Evolutionary conservation across 2,329 filamentous ascomycete genomes (phyloP).

Genomic region (Xylariaceae sp.): DNA sequence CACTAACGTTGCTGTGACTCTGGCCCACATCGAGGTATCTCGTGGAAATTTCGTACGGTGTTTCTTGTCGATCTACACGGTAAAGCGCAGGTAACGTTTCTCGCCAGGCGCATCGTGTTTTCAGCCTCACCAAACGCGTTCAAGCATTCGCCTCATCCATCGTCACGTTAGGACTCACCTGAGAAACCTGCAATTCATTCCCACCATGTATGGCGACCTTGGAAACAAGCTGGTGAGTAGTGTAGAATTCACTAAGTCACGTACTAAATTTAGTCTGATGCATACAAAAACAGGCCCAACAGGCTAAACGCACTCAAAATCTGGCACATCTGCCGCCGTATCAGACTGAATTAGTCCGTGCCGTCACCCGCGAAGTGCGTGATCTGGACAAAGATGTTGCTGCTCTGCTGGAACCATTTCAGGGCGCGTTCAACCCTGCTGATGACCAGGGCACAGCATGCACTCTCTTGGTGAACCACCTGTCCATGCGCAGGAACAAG

Average conservation of each 20-base stretch:
- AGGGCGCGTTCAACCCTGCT: slow-evolving; percentile 78
- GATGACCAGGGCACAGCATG: slow-evolving; percentile 80
- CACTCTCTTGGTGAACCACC: slow-evolving; percentile 83
- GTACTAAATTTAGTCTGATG: slow-evolving; percentile 14
- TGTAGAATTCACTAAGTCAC: background rate
- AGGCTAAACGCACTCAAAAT: slow-evolving; percentile 90
- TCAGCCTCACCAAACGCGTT: background rate
- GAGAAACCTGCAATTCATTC: background rate
- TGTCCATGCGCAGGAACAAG: slow-evolving; percentile 95
- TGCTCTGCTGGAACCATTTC: slow-evolving; percentile 73
- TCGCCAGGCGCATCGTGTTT: no score
- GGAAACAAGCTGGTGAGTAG: slow-evolving; percentile 72
- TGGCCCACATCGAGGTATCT: no score
- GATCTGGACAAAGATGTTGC: slow-evolving; percentile 85
- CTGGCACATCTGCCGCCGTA: slow-evolving; percentile 84
- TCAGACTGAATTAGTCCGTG: slow-evolving; percentile 83
- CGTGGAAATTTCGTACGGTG: no score
- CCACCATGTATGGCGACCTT: slow-evolving; percentile 76
- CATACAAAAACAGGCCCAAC: slow-evolving; percentile 62
- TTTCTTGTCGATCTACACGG: background rate
- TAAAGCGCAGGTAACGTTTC: background rate
- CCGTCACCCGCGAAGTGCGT: slow-evolving; percentile 83
- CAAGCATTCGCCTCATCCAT: no score
- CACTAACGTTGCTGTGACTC: no score
- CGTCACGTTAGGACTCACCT: background rate